These are phyloP conservation scores for Tolypocladium inflatum DNA, from an alignment of 2,329 filamentous ascomycete species.

Conservation along the genomic window DNA sequence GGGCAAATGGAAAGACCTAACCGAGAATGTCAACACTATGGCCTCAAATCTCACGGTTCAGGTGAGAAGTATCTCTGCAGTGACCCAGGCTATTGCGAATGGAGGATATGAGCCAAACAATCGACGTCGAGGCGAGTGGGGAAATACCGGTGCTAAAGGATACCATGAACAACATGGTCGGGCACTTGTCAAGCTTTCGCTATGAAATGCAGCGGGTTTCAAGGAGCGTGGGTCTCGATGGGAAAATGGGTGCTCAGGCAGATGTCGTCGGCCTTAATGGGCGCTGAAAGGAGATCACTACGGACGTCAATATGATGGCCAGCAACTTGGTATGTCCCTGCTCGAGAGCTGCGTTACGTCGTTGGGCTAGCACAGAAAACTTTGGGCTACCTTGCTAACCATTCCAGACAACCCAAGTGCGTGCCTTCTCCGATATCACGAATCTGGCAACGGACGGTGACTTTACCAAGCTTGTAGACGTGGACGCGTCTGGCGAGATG, in stretches of 20 bases:
- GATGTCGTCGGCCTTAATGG: slow-evolving; percentile 89
- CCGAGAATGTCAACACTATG: slow-evolving; percentile 78
- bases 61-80: slow-evolving; percentile 87
- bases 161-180: slow-evolving; percentile 99
- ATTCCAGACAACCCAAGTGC: slow-evolving; percentile 81
- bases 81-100: slow-evolving; percentile 89
- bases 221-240: slow-evolving; percentile 92
- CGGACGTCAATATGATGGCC: slow-evolving; percentile 91
- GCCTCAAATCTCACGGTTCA: slow-evolving; percentile 58
- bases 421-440: slow-evolving; percentile 95
- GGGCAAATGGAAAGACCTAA: slow-evolving; percentile 97
- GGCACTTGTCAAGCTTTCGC: slow-evolving; percentile 88
- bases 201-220: slow-evolving; percentile 93
- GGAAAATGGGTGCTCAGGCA: slow-evolving; percentile 96
- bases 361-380: neutral
- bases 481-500: slow-evolving; percentile 97
- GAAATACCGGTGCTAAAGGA: slow-evolving; percentile 91
- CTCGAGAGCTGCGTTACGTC: neutral
- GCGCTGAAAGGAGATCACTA: slow-evolving; percentile 96
- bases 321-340: slow-evolving; percentile 43
- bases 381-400: slow-evolving; percentile 13
- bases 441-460: slow-evolving; percentile 94
- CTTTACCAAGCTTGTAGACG: slow-evolving; percentile 92
- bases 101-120: slow-evolving; percentile 94
- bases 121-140: slow-evolving; percentile 88